phyloP scores from a whole-genome alignment of 106 monocot species.

The Amphibolis antarctica region DNA sequence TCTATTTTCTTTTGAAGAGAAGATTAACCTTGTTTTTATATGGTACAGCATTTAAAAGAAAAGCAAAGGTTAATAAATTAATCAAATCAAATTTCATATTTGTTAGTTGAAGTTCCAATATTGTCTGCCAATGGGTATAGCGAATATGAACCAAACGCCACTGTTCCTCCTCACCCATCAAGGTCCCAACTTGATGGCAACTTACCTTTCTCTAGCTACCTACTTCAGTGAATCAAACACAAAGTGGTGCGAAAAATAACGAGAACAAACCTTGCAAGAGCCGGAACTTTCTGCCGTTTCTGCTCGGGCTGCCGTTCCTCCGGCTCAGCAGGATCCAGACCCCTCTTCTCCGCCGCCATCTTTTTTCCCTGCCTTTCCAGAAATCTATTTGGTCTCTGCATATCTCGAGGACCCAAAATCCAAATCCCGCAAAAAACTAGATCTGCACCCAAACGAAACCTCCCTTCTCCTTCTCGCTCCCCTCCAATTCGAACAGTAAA shows the following conservation, averaged over 20 bases:
- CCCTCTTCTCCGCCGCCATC: slow-evolving; percentile 24
- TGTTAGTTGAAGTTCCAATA: too few relatives aligned
- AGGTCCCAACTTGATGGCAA: neutral
- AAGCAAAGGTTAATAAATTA: too few relatives aligned
- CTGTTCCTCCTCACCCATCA: neutral
- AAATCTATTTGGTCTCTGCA: slow-evolving; percentile 24
- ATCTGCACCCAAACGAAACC: neutral
- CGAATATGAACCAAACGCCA: too few relatives aligned
- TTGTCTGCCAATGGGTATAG: too few relatives aligned
- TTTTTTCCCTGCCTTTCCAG: neutral
- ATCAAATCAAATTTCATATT: too few relatives aligned
- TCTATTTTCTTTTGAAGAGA: too few relatives aligned
- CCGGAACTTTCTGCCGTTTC: slow-evolving; percentile 37
- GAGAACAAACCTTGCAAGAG: slow-evolving; percentile 43
- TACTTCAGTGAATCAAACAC: neutral
- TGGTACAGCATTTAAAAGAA: too few relatives aligned
- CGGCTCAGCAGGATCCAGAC: slow-evolving; percentile 19
- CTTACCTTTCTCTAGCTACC: neutral
- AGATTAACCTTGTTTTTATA: too few relatives aligned
- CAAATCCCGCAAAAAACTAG: slow-evolving; percentile 1
- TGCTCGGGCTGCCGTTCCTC: slow-evolving; percentile 28
- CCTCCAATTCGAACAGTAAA: neutral
- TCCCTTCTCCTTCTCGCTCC: neutral
- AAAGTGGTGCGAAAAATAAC: neutral
- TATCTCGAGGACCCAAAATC: slow-evolving; percentile 2